Conservation (phyloP, 2,329 filamentous ascomycete species). For the Zymoseptoria ardabiliae region DNA sequence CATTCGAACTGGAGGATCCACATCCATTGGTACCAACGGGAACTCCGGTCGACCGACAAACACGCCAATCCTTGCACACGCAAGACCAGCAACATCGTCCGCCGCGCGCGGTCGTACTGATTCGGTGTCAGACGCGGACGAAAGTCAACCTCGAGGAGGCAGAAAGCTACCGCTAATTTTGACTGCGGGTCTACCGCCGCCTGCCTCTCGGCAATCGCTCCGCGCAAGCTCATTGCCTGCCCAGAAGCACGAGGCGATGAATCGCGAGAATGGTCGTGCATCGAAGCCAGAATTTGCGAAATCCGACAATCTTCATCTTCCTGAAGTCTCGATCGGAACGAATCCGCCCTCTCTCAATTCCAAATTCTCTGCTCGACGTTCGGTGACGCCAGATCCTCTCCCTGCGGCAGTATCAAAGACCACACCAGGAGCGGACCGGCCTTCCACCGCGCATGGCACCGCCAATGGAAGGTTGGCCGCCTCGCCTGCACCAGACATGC, state of each 20-base stretch:
- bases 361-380: neutral
- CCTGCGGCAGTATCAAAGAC: neutral
- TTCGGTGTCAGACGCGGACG: neutral
- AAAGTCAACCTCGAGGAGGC: neutral
- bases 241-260: neutral
- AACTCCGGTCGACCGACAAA: neutral
- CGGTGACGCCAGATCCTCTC: neutral
- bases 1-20: neutral
- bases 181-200: neutral
- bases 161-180: neutral
- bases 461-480: neutral
- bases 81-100: neutral
- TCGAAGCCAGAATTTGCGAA: neutral
- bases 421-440: neutral
- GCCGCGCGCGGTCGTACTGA: neutral
- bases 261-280: neutral
- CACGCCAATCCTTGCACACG: neutral
- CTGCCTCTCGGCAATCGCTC: neutral
- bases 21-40: neutral
- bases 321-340: neutral
- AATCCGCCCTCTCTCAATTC: neutral
- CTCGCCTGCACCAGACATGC: neutral
- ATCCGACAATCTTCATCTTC: neutral
- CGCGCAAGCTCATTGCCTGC: neutral
- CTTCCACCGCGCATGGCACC: neutral